A percentile compares a stretch with the other conserved stretches of the same genome.
These are phyloP conservation scores for Trypethelium eluteriae DNA, from an alignment of 495 filamentous ascomycete species.

Conservation along the genomic window DNA sequence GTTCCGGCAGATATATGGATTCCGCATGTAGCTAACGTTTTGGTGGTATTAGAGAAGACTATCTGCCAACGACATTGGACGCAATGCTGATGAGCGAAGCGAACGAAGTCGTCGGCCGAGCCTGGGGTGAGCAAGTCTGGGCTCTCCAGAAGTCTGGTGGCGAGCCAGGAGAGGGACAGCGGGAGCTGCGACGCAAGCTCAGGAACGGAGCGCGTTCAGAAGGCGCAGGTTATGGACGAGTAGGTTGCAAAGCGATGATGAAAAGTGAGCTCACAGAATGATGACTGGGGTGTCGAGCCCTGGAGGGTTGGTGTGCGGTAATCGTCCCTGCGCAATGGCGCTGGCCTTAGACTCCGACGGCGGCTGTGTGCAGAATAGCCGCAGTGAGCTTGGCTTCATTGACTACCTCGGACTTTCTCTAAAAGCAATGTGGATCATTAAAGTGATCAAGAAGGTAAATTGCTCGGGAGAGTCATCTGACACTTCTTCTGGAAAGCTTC, in stretches of 20 bases:
- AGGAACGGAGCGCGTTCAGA: neutral
- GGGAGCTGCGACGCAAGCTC: neutral
- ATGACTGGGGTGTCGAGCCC: slow-evolving; percentile 9
- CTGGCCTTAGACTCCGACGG: neutral
- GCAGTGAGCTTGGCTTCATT: neutral
- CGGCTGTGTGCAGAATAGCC: slow-evolving; percentile 8
- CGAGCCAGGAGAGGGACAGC: neutral
- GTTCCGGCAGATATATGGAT: neutral
- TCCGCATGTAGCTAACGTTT: neutral
- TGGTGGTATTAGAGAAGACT: neutral
- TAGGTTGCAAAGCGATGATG: neutral
- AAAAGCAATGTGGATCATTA: neutral
- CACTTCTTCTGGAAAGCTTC: neutral
- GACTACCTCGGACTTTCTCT: neutral
- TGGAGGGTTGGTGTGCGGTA: slow-evolving; percentile 7
- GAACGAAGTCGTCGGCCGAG: neutral
- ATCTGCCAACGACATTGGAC: neutral
- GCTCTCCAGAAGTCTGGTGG: neutral
- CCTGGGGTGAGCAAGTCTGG: neutral
- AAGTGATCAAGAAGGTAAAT: neutral
- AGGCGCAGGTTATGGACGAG: neutral
- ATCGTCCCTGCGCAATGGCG: slow-evolving; percentile 12
- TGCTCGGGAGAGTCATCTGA: neutral
- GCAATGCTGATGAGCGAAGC: neutral
- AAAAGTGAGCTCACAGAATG: neutral